Evolutionary conservation across 202 grass and related monocot genomes (phyloP), one percentile per base, ranked within the genome.

Genomic region (Alloteropsis angusta): DNA sequence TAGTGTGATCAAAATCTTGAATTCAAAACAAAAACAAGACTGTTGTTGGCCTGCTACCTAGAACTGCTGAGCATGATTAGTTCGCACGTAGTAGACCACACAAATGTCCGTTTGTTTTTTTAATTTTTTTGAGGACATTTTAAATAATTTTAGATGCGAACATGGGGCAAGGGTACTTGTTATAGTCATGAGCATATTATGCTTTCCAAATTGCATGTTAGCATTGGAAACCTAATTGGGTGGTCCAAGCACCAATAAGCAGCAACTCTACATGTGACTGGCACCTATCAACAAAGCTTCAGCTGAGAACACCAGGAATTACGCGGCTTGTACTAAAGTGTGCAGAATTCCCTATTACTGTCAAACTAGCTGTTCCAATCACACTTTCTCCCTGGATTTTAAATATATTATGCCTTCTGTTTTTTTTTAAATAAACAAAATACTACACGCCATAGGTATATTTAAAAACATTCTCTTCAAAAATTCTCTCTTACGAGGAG

Each of bases 61-160:
- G 35, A 68, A 79, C 49, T 17, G 2, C 26, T 32, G 68, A 55
- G 15, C 80, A 83, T 83, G 80, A 82, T 63, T 76, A 57, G 52
- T 41, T 16, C 36, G 15, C 71, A 86, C 68, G 78, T 53, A 61
- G 78, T 53, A 61, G 15, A 71, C 13, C 46, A 15, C 45, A 69
- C 23, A 8, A 8, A 79, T 55, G 32, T 43, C 45, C 1, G 58
- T 21, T 73, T n/a, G n/a, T n/a, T n/a, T n/a, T n/a, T n/a, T n/a
- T n/a, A n/a, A n/a, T n/a, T n/a, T n/a, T n/a, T 62, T 68, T n/a
- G 6, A 68, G 22, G 23, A 46, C 11, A 15, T 55, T 53, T 43
- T 21, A 19, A 11, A n/a, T 12, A 1, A 6, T 35, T 71, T 36
- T 21, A 7, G 25, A 35, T 47, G 25, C 14, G 16, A 45, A n/a